Evolutionary conservation across 2,329 filamentous ascomycete genomes (phyloP), one percentile per base, ranked within the genome.

Genomic region (Fusarium sp.): DNA sequence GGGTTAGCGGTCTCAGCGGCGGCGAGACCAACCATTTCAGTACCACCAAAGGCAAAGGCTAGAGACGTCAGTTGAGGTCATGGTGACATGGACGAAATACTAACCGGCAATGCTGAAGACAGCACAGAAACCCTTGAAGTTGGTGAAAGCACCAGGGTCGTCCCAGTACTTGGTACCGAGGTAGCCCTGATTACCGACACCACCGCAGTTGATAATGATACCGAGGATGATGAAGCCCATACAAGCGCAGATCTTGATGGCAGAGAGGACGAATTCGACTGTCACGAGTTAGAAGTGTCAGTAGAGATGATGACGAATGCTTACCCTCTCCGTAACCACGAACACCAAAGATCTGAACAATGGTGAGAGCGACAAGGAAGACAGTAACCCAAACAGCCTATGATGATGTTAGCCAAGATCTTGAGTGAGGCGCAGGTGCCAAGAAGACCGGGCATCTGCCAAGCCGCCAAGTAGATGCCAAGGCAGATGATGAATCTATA

Each of bases 331-430:
- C 94, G 73, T 97, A 97, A 32, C 92, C 93, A 75, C 92, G 92
- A 66, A 98, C 92, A 60, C 94, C 94, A 74, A 95, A 96, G 67
- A 97, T 79, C 78, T 98, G 97, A 80, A 98, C 97, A 26, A 82
- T 75, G 50, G 95, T 86, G 71, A 97, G 94, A 59, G 91, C 77
- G 15, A 89, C 70, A 58, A 96, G 88, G 81, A 98, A 98, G 45
- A 98, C 85, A 35, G 93, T 89, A 17, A 98, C 93, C 83, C 93
- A 98, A 23, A 93, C 90, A 53, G 91, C 90, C 64, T 67, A 61
- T 14, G 1, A 7, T 5, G 7, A 14, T 2, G 46, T 67, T 67
- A 67, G 62, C 17, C 27, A 6, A 23, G 57, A 33, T 18, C 7
- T 14, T 30, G 23, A 35, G 26, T 30, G n/a, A 26, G 41, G 41